Base-by-base conservation (phyloP, 2,329 filamentous ascomycete species). In the Cercospora zeae-maydis region DNA sequence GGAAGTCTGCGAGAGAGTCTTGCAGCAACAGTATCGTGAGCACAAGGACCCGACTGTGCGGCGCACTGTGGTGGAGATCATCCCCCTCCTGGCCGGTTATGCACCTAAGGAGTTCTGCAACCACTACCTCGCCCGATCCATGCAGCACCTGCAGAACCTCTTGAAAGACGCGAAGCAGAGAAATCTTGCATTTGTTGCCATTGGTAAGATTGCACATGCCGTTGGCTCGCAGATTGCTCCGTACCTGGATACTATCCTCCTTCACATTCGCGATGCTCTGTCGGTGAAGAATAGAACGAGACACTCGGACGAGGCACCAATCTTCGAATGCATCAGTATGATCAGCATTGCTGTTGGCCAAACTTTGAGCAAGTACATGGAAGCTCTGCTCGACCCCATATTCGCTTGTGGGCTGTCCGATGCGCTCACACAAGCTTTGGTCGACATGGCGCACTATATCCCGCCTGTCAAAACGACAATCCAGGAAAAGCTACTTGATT, bases 371-470 rank as follows among this genome's bases (percentile, higher is more conserved):
- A 99, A 98, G 78, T 97, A 98, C 75, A 97, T 99, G 87, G 93
- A 97, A 74, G 91, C 93, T 11, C 81, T 99, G 30, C 84, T 99
- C 9, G 93, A 97, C 70, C 93, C 96, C 10, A 97, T 99, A 63
- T 99, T 99, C 77, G 93, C 92, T 14, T 99, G 95, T 74, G 95
- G 96, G 54, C 82, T 99, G 58, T 97, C 92, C 37, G 90, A 93
- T 61, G 95, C 96, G 69, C 84, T 99, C 24, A 97, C 93, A 0
- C 93, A 98, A 75, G 96, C 96, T 2, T 82, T 99, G 59, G 93
- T 98, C 21, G 96, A 99, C 73, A 97, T 99, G 91, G 95, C 95
- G 30, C 96, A 98, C 74, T 98, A 99, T 74, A 97, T 99, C 52
- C 95, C 93, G 0, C 92, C 96, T 0, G 92, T 97, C 62, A 95